phyloP scores from a whole-genome alignment of 805 yeast genomes.

The Saccharomyces paradoxus region DNA sequence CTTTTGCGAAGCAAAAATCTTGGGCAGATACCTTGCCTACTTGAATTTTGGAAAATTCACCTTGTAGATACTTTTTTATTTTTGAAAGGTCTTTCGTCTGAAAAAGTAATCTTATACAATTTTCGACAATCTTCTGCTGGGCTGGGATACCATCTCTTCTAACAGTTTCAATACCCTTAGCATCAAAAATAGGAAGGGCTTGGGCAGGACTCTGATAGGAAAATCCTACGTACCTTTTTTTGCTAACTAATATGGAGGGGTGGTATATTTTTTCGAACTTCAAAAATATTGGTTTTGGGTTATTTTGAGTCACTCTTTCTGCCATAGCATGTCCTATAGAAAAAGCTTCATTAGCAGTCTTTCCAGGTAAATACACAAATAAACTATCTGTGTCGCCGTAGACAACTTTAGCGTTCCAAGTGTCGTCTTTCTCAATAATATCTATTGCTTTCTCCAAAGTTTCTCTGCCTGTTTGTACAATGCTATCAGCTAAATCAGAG shows the following conservation, averaged over 20 bases:
- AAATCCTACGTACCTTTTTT: slow-evolving; percentile 88
- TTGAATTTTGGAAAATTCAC: slow-evolving; percentile 60
- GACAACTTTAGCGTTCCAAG: slow-evolving; percentile 86
- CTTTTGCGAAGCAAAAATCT: slow-evolving; percentile 89
- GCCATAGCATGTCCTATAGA: slow-evolving; percentile 66
- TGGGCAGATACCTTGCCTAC: slow-evolving; percentile 57
- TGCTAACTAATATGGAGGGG: slow-evolving; percentile 74
- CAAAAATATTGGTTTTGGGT: slow-evolving; percentile 74
- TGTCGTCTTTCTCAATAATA: slow-evolving; percentile 47
- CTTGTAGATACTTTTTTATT: slow-evolving; percentile 57
- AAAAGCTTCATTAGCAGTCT: slow-evolving; percentile 69
- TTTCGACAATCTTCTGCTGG: slow-evolving; percentile 73
- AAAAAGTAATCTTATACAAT: slow-evolving; percentile 58
- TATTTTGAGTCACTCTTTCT: slow-evolving; percentile 45
- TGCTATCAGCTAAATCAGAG: slow-evolving; percentile 88
- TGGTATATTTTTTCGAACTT: slow-evolving; percentile 91
- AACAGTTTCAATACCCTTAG: slow-evolving; percentile 93
- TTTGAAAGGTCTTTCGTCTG: slow-evolving; percentile 61
- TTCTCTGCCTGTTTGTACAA: slow-evolving; percentile 87
- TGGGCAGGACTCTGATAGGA: slow-evolving; percentile 57
- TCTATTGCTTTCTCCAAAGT: slow-evolving; percentile 64
- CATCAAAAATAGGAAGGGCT: slow-evolving; percentile 65
- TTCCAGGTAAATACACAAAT: slow-evolving; percentile 85
- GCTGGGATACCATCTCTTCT: slow-evolving; percentile 94
- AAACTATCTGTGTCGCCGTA: slow-evolving; percentile 96